A percentile compares a stretch with the other conserved stretches of the same genome.
Conservation (phyloP, 257 asterid species). For the Mentha longifolia region DNA sequence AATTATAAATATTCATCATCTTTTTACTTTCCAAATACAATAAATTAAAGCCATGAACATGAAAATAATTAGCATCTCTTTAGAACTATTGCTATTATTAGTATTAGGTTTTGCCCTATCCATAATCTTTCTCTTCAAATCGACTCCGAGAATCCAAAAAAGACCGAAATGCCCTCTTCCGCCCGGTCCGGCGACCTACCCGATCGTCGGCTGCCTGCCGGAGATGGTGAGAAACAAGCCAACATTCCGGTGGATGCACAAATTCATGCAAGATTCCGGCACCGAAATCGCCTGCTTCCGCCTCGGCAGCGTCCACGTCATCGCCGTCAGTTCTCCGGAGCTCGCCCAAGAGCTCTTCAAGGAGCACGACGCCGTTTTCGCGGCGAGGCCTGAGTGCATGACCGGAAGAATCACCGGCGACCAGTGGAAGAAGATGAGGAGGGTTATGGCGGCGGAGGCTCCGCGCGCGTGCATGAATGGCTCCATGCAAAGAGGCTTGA, state of each 20-base stretch:
- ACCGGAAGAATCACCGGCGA: constrained; percentile 9
- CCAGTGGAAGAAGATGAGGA: constrained; percentile 43
- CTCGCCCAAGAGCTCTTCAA: constrained; percentile 41
- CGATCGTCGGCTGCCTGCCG: constrained; percentile 32
- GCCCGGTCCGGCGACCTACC: constrained; percentile 32
- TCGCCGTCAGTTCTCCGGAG: constrained; percentile 40
- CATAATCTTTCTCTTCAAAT: too few relatives aligned
- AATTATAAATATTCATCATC: too few relatives aligned
- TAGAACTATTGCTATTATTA: too few relatives aligned
- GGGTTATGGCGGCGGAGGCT: constrained; percentile 26
- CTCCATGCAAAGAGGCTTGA: constrained; percentile 31
- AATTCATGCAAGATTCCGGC: constrained; percentile 23
- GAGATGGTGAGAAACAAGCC: constrained; percentile 19
- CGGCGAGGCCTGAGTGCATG: constrained; percentile 33
- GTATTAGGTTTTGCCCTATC: too few relatives aligned
- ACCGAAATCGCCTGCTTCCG: constrained; percentile 39
- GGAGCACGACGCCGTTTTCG: constrained; percentile 30
- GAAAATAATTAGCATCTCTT: too few relatives aligned
- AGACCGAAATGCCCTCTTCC: constrained; percentile 23
- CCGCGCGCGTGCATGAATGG: constrained; percentile 31
- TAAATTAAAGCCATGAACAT: too few relatives aligned
- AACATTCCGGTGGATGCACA: constrained; percentile 38
- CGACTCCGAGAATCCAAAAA: too few relatives aligned
- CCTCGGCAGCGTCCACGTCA: constrained; percentile 27
- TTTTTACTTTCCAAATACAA: too few relatives aligned